Conservation (phyloP, 2,329 filamentous ascomycete species). For the Ophiostoma tasmaniense region DNA sequence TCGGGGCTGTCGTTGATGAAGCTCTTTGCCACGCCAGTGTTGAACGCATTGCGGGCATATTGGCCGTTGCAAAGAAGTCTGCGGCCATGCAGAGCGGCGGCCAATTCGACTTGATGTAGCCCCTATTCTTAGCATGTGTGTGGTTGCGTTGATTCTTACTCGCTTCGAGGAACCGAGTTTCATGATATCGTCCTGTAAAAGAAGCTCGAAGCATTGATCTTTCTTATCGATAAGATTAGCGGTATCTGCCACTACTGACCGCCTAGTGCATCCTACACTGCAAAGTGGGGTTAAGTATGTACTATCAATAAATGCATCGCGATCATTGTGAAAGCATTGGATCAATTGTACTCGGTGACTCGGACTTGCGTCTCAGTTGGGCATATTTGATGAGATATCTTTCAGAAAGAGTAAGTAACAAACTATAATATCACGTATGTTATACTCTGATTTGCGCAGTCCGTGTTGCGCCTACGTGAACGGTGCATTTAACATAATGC, state of each 20-base stretch:
- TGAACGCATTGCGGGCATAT: not conserved
- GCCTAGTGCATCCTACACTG: not conserved
- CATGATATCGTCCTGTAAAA: not conserved
- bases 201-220: not conserved
- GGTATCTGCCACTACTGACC: not conserved
- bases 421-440: too few species aligned
- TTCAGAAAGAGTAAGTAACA: not conserved
- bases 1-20: not conserved
- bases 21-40: not conserved
- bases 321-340: not conserved
- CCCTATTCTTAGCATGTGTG: not conserved
- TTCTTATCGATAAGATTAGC: conserved; percentile 8
- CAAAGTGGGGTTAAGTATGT: not conserved
- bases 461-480: too few species aligned
- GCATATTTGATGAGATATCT: not conserved
- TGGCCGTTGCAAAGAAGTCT: not conserved
- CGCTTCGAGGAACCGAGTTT: not conserved
- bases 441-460: too few species aligned
- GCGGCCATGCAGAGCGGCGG: not conserved
- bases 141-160: not conserved
- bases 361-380: not conserved
- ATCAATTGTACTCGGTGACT: not conserved
- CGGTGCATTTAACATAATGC: too few species aligned
- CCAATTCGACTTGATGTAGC: not conserved
- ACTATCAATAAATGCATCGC: not conserved